Base-by-base conservation (phyloP, 2,329 filamentous ascomycete species). In the Microsporum ferrugineum region DNA sequence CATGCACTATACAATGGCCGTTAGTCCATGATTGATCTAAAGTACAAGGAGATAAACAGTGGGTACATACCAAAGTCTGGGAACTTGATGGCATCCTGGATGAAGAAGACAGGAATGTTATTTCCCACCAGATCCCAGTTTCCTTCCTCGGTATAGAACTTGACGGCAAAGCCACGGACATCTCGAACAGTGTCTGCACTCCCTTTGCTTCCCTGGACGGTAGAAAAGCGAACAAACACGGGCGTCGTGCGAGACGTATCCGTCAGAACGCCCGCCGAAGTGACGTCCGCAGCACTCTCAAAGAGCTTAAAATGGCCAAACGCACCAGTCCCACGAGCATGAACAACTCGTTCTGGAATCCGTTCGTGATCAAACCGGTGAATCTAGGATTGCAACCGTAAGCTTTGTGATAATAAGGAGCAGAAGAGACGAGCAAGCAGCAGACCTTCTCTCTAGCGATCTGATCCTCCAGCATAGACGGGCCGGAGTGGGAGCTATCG, bases 111-210 rank as follows among this genome's bases (percentile, higher is more conserved):
- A 0, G 86, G 85, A 49, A 88, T 88, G 65, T 89, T 84, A 73
- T 90, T 89, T 38, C 85, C 86, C 1, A 88, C 84, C 34, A 88
- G 77, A 64, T 89, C 87, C 84, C 85, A 89, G 66, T 88, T 90
- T 2, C 88, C 88, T 67, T 91, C 88, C 0, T 87, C 76, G 0
- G 88, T 91, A 70, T 91, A 91, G 68, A 89, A 84, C 72, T 89
- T 89, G 64, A 89, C 74, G 0, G 88, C 88, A 65, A 92, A 94
- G 0, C 89, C 88, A 41, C 88, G 83, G 1, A 91, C 87, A 76
- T 94, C 88, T n/a, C 89, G 83, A 0, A 91, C 88, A 0, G 88
- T 91, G 70, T 94, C 89, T 4, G 88, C 87, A 58, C 85, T 88
- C 10, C 88, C 89, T 38, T 85, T 81, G 69, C 84, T 88, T 5